phyloP scores from a whole-genome alignment of 73 alveolate genomes.

The Durusdinium trenchii region DNA sequence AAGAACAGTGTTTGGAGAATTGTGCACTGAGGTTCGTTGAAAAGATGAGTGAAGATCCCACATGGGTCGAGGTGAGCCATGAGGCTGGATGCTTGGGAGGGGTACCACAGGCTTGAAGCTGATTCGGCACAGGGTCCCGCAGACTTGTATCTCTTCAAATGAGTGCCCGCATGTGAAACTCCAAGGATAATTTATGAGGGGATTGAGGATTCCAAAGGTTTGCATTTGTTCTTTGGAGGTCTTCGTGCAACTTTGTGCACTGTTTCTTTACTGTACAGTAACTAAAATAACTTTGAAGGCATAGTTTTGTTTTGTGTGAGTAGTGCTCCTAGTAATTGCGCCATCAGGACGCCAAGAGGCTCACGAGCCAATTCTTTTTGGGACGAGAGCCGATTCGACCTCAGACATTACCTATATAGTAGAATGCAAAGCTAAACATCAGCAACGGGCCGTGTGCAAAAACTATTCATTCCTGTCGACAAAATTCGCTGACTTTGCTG shows the following conservation, averaged over 20 bases:
- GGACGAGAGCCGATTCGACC: too few relatives aligned
- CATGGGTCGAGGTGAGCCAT: conserved; percentile 22
- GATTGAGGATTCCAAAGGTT: not conserved
- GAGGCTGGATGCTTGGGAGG: not conserved
- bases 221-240: not conserved
- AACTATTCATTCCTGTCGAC: too few relatives aligned
- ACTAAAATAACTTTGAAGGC: too few relatives aligned
- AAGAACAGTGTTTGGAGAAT: not conserved
- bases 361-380: conserved; percentile 42
- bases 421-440: too few relatives aligned
- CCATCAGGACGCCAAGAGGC: conserved; percentile 17
- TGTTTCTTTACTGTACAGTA: not conserved
- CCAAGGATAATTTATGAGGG: not conserved
- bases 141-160: too few relatives aligned
- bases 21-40: conserved; percentile 32
- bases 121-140: too few relatives aligned
- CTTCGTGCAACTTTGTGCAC: not conserved
- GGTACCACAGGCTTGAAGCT: not conserved
- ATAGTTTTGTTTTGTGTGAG: too few relatives aligned
- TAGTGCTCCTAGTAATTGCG: not conserved
- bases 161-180: too few relatives aligned
- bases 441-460: too few relatives aligned
- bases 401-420: too few relatives aligned
- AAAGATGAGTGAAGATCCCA: not conserved
- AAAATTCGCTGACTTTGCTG: too few relatives aligned